Evolutionary conservation across 495 filamentous ascomycete genomes (phyloP), one percentile per base, ranked within the genome.

Genomic region (Daldinia caldariorum): DNA sequence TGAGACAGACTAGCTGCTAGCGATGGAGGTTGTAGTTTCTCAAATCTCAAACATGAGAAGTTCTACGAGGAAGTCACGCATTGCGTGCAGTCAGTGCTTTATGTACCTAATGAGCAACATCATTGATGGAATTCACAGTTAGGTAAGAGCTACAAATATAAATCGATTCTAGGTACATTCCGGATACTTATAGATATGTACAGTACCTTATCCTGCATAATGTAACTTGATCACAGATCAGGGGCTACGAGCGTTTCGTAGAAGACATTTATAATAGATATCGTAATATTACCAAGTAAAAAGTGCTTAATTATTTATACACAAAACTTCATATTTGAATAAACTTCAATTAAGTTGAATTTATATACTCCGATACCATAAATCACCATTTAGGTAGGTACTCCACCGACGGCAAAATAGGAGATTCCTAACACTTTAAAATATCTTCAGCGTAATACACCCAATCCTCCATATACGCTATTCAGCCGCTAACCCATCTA

Each of bases 401-500:
- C 5, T 22, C 13, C 6, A 8, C 14, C 13, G 9, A 22, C n/a
- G 22, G 12, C 47, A 51, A 31, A 22, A 51, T 51, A 31, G 4
- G 10, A 51, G 8, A 29, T 51, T 31, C 12, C 26, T 26, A 26
- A 26, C 14, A 5, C 47, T 22, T 13, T 0, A 31, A n/a, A 47
- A n/a, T 31, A 51, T 51, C 3, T 26, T 29, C 12, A 51, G 14
- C 20, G 26, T 26, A 14, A 8, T 9, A 29, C 16, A 2, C 2
- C 5, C 20, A 18, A 58, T 3, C 6, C 9, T 35, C 34, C 34
- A 35, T 35, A 35, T 35, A 10, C 34, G 9, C 34, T 10, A 35
- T 26, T 8, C 20, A 53, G 10, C 20, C 18, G 29, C 13, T 47
- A 56, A 56, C 37, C 2, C 6, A 70, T 65, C 61, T 70, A 70